Evolutionary conservation across 495 filamentous ascomycete species (phyloP), one percentile per base, ranked within the genome.

Genomic region (Copromyces sp.): DNA sequence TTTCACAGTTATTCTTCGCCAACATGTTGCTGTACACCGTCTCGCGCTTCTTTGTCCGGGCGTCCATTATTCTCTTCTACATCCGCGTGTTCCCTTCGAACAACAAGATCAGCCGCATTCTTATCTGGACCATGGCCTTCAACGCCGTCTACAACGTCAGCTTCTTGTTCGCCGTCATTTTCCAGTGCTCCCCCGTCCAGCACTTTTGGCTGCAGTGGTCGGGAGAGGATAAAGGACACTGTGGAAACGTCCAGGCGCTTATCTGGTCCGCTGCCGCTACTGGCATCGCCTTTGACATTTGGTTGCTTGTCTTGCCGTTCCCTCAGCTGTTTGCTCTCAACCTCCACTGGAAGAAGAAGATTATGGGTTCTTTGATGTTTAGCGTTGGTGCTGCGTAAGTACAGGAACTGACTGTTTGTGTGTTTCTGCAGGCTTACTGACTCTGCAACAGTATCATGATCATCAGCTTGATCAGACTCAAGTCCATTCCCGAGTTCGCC

Each of bases 51-150:
- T 70, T 83, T 29, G 78, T 83, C 38, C 85, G 85, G 38, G 75
- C 83, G 45, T 85, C 83, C 12, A 83, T 87, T 74, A 81, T 87
- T 17, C 78, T 87, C 74, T 83, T 87, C 75, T 86, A 85, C 78
- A 77, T 87, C 9, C 84, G 85, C 44, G 81, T 87, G 61, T 86
- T 87, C 71, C 82, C 82, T 9, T 29, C 69, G 68, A 44, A 73
- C 17, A 75, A 71, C 53, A 77, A 75, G 41, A 68, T 75, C 11
- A 81, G 84, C 59, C 77, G 80, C 16, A 37, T 79, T 2, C 29
- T 78, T 4, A 78, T 78, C 45, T 70, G 74, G 3, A 78, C 80
- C 9, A 76, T 86, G 39, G 77, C 72, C 20, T 73, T 76, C 69
- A 80, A 82, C 72, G 68, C 79, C 37, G 53, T 74, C n/a, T 85